A percentile compares a stretch with the other conserved stretches of the same genome.
These are phyloP conservation scores for Agrostemma githago DNA, from an alignment of 148 eudicot genomes.

Conservation along the genomic window DNA sequence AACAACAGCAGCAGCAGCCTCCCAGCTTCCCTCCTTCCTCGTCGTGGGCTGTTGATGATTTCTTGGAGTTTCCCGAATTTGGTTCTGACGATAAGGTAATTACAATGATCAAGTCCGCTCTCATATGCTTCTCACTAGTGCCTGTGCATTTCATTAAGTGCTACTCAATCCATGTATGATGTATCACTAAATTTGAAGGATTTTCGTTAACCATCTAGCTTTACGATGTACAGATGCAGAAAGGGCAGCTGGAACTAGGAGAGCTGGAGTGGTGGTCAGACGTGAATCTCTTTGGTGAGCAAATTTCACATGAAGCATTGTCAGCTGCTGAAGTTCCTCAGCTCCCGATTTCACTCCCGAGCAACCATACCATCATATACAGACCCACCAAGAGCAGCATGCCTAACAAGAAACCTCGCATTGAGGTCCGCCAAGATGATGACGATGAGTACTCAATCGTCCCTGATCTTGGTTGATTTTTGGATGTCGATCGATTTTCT, in stretches of 20 bases:
- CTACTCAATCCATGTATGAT: neutral
- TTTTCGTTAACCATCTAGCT: neutral
- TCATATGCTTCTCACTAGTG: neutral
- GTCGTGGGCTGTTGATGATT: slow-evolving; percentile 86
- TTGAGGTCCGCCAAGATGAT: slow-evolving; percentile 49
- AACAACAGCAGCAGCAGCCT: slow-evolving; percentile 3
- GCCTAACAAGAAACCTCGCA: slow-evolving; percentile 72
- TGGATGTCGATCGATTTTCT: neutral
- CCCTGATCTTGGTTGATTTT: slow-evolving; percentile 83
- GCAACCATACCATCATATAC: slow-evolving; percentile 32
- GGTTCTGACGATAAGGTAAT: slow-evolving; percentile 67
- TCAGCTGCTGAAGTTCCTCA: slow-evolving; percentile 95
- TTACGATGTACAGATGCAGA: slow-evolving; percentile 39
- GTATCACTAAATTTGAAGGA: neutral
- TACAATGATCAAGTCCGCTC: neutral
- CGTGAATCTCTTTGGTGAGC: slow-evolving; percentile 59
- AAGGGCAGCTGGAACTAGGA: slow-evolving; percentile 67
- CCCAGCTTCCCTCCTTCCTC: slow-evolving; percentile 39
- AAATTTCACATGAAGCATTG: slow-evolving; percentile 42
- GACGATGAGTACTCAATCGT: slow-evolving; percentile 81
- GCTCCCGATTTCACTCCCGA: slow-evolving; percentile 48
- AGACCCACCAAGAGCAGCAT: slow-evolving; percentile 39
- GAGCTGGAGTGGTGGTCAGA: slow-evolving; percentile 83
- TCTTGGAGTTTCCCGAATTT: slow-evolving; percentile 64
- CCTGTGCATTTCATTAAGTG: neutral